Evolutionary conservation across 2,329 filamentous ascomycete genomes (phyloP).

Genomic region (Ophiocordyceps camponoti-leonardi): DNA sequence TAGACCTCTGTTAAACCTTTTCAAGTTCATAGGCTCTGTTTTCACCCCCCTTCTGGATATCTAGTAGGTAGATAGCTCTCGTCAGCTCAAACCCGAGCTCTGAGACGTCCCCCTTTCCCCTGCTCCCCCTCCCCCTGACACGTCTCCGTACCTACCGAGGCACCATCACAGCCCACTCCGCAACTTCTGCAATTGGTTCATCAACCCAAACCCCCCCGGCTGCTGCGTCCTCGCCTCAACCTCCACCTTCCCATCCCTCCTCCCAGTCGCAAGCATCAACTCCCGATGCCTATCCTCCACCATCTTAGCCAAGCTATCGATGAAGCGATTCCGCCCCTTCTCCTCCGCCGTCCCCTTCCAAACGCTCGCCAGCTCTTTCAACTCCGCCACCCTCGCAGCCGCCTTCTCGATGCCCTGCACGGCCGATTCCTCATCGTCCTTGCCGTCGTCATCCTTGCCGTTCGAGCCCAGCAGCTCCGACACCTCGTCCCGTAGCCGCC

Average conservation of each 20-base stretch:
- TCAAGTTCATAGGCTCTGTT: no score
- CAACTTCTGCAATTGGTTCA: constrained; percentile 45
- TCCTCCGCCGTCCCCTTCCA: constrained; percentile 97
- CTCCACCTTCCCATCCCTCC: constrained; percentile 14
- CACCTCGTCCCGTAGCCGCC: constrained; percentile 55
- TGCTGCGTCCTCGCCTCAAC: constrained; percentile 21
- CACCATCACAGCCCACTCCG: constrained; percentile 28
- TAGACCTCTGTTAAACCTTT: no score
- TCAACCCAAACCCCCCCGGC: constrained; percentile 38
- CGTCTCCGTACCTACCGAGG: no score
- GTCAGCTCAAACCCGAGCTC: background rate
- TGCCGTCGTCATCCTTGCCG: constrained; percentile 21
- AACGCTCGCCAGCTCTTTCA: constrained; percentile 59
- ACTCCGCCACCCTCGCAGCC: constrained; percentile 52
- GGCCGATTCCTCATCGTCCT: constrained; percentile 35
- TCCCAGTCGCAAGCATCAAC: constrained; percentile 31
- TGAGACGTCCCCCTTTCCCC: background rate
- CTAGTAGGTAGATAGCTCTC: no score
- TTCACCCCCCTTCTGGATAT: no score
- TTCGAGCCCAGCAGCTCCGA: constrained; percentile 40
- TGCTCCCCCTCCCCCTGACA: no score
- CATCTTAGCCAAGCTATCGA: constrained; percentile 64
- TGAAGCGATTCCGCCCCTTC: constrained; percentile 63
- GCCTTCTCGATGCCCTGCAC: constrained; percentile 58
- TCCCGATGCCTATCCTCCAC: constrained; percentile 58